These are phyloP conservation scores for Trichosporon asahii DNA, from an alignment of 1,284 basidiomycete genomes.

Conservation along the genomic window DNA sequence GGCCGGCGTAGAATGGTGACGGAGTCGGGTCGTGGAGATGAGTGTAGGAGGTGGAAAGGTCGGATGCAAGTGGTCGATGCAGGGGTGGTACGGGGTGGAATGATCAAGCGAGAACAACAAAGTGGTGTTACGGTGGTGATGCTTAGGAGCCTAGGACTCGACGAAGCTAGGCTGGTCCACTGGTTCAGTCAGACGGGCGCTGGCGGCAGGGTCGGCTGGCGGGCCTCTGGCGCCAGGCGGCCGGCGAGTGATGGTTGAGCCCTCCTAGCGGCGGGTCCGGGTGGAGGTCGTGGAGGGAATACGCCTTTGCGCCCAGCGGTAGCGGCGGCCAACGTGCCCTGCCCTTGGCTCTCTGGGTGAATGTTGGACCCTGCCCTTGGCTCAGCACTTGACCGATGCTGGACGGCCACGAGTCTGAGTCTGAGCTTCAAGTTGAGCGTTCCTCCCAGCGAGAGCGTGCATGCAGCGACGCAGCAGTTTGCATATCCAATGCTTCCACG, in stretches of 20 bases:
- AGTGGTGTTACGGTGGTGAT: not conserved
- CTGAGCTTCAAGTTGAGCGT: not conserved
- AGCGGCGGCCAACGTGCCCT: not conserved
- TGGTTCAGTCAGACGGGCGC: not conserved
- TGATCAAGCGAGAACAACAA: constrained; percentile 8
- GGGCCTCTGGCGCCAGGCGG: not conserved
- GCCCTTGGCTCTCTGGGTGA: not conserved
- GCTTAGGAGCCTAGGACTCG: not conserved
- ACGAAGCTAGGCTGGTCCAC: not conserved
- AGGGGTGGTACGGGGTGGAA: not conserved
- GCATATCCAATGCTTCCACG: too few relatives aligned
- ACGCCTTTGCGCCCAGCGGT: too few relatives aligned
- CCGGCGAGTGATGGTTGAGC: not conserved
- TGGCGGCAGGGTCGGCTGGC: not conserved
- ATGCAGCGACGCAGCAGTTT: too few relatives aligned
- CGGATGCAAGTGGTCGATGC: not conserved
- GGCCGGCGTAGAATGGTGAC: not conserved
- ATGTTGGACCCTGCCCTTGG: not conserved
- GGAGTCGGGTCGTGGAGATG: not conserved
- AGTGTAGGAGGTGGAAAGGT: not conserved
- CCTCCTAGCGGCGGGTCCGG: too few relatives aligned
- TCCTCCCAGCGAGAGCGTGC: not conserved
- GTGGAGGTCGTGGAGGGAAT: not conserved
- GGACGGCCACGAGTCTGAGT: not conserved
- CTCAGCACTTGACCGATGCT: not conserved